These are phyloP conservation scores for Malus domestica DNA, from an alignment of 306 rosid genomes.

Conservation along the genomic window ASM211411v1 NC_041802.1:27199001-27199500, in stretches of 20 bases:
- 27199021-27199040: background rate
- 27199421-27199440: constrained; percentile 22
- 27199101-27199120: background rate
- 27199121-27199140: background rate
- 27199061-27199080: background rate
- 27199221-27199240: background rate
- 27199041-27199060: background rate
- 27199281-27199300: background rate
- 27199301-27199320: background rate
- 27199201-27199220: background rate
- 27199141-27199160: background rate
- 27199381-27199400: background rate
- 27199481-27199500: constrained; percentile 95
- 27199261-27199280: no score
- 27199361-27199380: background rate
- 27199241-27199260: background rate
- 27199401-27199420: background rate
- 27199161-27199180: background rate
- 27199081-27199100: background rate
- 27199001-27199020: background rate
- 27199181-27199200: background rate
- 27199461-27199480: constrained; percentile 91
- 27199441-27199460: constrained; percentile 74
- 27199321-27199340: background rate
- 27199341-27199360: background rate